Conservation (phyloP, 2,329 filamentous ascomycete species). For the Ceratocystiopsis minuta region DNA sequence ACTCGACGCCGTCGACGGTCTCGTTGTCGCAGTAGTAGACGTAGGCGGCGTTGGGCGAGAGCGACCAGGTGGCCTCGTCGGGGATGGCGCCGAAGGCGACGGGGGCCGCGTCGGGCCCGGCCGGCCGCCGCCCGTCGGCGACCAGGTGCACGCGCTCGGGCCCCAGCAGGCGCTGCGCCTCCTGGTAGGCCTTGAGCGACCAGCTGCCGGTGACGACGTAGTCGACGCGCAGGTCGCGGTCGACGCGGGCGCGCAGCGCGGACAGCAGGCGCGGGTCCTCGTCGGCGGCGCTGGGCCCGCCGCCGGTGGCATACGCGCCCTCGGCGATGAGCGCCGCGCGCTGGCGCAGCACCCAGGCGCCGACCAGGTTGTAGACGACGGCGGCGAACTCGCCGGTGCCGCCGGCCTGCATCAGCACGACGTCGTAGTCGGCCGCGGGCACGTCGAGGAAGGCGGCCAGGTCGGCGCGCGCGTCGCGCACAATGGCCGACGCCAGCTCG, state of each 20-base stretch:
- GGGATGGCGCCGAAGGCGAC: constrained; percentile 69
- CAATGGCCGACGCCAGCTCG: constrained; percentile 55
- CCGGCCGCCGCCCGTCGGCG: constrained; percentile 5
- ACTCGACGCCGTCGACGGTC: constrained; percentile 86
- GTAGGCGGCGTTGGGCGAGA: constrained; percentile 50
- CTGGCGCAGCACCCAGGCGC: constrained; percentile 61
- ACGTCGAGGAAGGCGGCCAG: constrained; percentile 62
- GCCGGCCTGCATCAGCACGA: constrained; percentile 75
- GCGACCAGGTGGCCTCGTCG: constrained; percentile 50
- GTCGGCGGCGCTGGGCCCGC: constrained; percentile 12
- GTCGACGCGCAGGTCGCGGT: constrained; percentile 60
- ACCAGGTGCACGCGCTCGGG: constrained; percentile 63
- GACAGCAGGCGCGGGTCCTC: constrained; percentile 11
- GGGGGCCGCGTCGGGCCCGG: background rate
- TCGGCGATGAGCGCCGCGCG: constrained; percentile 33
- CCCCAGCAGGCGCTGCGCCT: constrained; percentile 62
- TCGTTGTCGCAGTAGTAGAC: constrained; percentile 92
- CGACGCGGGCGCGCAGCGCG: constrained; percentile 36
- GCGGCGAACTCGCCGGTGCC: constrained; percentile 76
- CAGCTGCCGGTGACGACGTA: constrained; percentile 84
- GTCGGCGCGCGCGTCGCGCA: constrained; percentile 60
- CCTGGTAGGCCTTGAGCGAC: constrained; percentile 77
- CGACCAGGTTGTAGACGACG: constrained; percentile 66
- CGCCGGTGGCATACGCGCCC: constrained; percentile 27
- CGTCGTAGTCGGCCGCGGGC: constrained; percentile 56